Evolutionary conservation across 257 asterid species (phyloP).

Genomic region (Lavandula angustifolia): DNA sequence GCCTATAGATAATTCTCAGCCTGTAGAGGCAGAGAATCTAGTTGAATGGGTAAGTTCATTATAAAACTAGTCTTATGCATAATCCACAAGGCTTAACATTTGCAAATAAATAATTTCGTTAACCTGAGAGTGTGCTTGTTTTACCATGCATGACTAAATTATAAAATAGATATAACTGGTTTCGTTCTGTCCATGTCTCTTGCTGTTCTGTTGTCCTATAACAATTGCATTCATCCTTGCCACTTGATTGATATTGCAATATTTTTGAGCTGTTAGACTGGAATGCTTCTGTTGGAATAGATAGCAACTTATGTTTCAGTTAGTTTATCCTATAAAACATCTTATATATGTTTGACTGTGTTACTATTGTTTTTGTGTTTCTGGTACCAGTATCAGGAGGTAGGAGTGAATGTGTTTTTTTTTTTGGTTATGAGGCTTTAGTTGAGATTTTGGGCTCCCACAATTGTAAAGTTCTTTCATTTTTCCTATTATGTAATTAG

Average conservation of each 20-base stretch:
- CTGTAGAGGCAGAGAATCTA: conserved; percentile 41
- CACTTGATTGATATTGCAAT: conserved; percentile 9
- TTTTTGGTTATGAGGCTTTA: too few species aligned
- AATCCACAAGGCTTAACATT: not conserved
- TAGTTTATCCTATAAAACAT: not conserved
- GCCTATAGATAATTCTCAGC: conserved; percentile 48
- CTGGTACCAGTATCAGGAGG: too few species aligned
- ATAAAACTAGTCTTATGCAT: not conserved
- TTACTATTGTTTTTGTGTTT: not conserved
- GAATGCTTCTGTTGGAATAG: conserved; percentile 17
- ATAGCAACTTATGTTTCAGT: not conserved
- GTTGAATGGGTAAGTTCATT: conserved; percentile 69
- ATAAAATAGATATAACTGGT: conserved; percentile 1
- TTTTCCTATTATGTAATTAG: too few species aligned
- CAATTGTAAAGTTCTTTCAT: too few species aligned
- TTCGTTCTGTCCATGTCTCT: conserved; percentile 5
- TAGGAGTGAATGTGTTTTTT: too few species aligned
- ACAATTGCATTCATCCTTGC: conserved; percentile 11
- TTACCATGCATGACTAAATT: conserved; percentile 9
- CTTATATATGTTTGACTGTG: not conserved
- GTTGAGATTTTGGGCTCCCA: too few species aligned
- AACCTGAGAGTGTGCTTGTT: not conserved
- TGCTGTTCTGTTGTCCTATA: not conserved
- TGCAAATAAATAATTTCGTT: not conserved
- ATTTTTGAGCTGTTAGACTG: not conserved